Conservation (phyloP, 2,329 filamentous ascomycete species). For the Corynespora cassiicola region DNA sequence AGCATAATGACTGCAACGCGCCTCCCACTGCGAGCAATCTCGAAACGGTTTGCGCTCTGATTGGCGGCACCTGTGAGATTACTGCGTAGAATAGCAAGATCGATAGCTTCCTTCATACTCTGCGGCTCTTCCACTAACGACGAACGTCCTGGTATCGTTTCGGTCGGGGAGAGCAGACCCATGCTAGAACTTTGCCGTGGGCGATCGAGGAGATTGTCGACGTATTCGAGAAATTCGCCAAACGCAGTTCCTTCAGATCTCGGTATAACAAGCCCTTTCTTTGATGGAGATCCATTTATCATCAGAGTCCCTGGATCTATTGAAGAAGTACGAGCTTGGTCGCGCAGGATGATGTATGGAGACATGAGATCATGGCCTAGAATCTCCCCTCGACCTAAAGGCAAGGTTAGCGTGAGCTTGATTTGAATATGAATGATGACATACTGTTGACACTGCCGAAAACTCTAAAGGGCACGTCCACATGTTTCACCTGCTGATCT, state of each 20-base stretch:
- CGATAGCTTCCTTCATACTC: conserved; percentile 83
- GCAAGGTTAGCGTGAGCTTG: conserved; percentile 26
- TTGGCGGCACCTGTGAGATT: conserved; percentile 67
- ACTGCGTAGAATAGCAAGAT: conserved; percentile 81
- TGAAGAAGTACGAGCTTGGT: conserved; percentile 69
- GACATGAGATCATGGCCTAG: conserved; percentile 93
- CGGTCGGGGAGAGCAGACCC: conserved; percentile 76
- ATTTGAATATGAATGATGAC: conserved; percentile 11
- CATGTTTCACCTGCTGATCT: conserved; percentile 81
- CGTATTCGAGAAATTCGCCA: conserved; percentile 45
- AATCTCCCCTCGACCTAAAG: conserved; percentile 74
- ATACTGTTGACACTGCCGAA: conserved; percentile 86
- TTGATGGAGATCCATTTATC: conserved; percentile 19
- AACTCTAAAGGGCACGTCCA: conserved; percentile 91
- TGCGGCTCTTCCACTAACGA: conserved; percentile 66
- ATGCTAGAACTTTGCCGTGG: conserved; percentile 41
- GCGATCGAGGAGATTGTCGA: conserved; percentile 56
- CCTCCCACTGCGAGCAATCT: conserved; percentile 90
- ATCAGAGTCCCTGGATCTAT: conserved; percentile 31
- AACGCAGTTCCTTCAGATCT: conserved; percentile 52
- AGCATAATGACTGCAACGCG: conserved; percentile 91
- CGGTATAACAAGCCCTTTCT: conserved; percentile 22
- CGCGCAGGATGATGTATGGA: conserved; percentile 87
- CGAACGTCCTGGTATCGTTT: conserved; percentile 53
- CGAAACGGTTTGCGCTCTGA: conserved; percentile 89